Evolutionary conservation across 345 rosid genomes (phyloP), one percentile per base, ranked within the genome.

Genomic region (Cochlearia excelsa): DNA sequence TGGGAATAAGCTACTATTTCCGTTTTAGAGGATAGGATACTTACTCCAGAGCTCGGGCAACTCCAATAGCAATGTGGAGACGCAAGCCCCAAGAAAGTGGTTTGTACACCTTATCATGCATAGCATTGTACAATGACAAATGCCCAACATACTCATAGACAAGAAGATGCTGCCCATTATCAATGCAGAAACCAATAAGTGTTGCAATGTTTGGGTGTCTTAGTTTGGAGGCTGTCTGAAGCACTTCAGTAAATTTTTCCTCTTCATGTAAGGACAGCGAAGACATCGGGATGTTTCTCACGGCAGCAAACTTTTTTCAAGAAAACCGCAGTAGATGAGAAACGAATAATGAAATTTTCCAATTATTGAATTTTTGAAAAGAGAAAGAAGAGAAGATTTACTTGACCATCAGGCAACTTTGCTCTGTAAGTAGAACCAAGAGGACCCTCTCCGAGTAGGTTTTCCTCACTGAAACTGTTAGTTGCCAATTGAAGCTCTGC

Each of bases 341-440:
- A 38, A 31, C 1, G 60, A 52, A 2, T 4, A 5, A 48, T 45
- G 11, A 51, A 34, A 46, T 26, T 30, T 31, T 46, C 55, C 26
- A 5, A 44, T 44, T 56, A n/a, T 26, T 1, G 26, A 64, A 46
- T 37, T 26, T 28, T 58, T 3, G 29, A 51, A 63, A 51, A 44
- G 57, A 57, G 41, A 45, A 37, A 44, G 26, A 43, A 46, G 55
- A 67, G n/a, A 35, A 51, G 9, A 30, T 26, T 57, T 82, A 88
- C 98, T 63, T 80, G 82, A 66, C 91, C 91, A 69, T 83, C 81
- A 2, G 84, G 79, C 53, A 88, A 79, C 67, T 80, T 75, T 10
- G 94, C 95, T 82, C 67, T 87, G 83, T 88, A 86, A 57, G 84
- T 86, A 71, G 93, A 76, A 66, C 96, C 96, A 54, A 92, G 86